Base-by-base conservation (phyloP, 176 grass and related monocot species). In the Musa troglodytarum region DNA sequence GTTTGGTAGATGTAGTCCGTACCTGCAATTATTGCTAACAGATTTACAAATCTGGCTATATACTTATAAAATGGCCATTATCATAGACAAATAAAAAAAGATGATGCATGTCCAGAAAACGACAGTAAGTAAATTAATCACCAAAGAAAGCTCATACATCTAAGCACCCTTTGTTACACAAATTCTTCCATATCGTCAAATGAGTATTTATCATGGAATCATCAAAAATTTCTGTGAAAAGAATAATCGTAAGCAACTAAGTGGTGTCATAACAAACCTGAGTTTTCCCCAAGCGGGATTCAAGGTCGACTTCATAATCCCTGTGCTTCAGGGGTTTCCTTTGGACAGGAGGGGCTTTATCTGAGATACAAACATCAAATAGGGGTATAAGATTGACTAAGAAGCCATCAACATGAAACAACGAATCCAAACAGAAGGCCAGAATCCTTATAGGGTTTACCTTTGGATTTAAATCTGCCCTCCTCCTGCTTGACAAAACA, bases 281-380 rank as follows among this genome's bases (percentile, higher is more conserved):
- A 63, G 95, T 99, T 83, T 99, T 94, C 49, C 95, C 95, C n/a
- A 99, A 85, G 74, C 95, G 90, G 65, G 90, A 94, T 76, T 99
- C 90, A 55, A 94, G 95, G 72, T 99, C 95, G 75, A 99, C 90
- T 77, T 99, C 95, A 89, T 94, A 99, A 82, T 99, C 90, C 77
- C 95, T 88, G 72, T 94, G 95, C 77, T 99, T 94, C 82, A 99
- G 80, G 54, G 90, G 95, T 73, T 99, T 85, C 76, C 95, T 91
- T 87, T 99, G 95, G 63, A 94, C 88, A 74, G 86, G 86, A 83
- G 90, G 91, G 50, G 65, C 90, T 80, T 86, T 98, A 1, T 86
- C 95, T 99, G 61, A 19, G 19, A 62, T 80, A 15, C 15, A 80
- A 65, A 85, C 54, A 10, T 77, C 10, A 50, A 69, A 10, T 1